phyloP scores from a whole-genome alignment of 2,329 filamentous ascomycete species.

The Nectriaceae sp. region DNA sequence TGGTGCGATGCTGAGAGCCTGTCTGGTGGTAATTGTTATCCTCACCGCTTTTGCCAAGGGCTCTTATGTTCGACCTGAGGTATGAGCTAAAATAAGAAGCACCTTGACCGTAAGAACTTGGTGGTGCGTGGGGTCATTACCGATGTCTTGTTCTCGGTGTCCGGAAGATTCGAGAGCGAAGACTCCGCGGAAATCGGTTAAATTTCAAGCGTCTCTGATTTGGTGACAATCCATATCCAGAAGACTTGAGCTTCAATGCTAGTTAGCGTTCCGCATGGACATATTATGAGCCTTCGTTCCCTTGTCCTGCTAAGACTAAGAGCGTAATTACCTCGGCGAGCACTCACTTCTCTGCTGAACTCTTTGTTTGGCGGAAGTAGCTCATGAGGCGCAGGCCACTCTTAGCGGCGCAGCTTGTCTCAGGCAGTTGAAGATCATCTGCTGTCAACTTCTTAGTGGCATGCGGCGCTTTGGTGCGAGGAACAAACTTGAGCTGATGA shows the following conservation, averaged over 20 bases:
- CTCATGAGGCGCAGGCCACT: too few species aligned
- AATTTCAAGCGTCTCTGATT: not conserved
- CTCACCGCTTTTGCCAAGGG: constrained; percentile 21
- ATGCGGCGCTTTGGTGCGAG: not conserved
- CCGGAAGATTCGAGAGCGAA: not conserved
- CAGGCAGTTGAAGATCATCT: not conserved
- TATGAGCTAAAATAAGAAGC: not conserved
- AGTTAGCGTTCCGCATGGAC: not conserved
- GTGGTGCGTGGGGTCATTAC: not conserved
- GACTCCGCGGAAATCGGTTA: not conserved
- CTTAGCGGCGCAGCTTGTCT: not conserved
- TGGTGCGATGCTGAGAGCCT: constrained; percentile 22
- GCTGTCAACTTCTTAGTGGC: not conserved
- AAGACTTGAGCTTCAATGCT: not conserved
- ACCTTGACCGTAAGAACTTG: not conserved
- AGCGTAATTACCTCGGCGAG: too few species aligned
- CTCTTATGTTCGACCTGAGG: not conserved
- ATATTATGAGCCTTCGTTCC: too few species aligned
- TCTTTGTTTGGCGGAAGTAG: too few species aligned
- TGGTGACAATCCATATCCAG: not conserved
- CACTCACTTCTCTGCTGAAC: too few species aligned
- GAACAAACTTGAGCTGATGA: not conserved
- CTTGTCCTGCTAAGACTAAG: too few species aligned
- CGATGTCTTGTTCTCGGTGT: not conserved
- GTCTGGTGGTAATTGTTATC: constrained; percentile 13